Conservation (phyloP, 2,329 filamentous ascomycete genomes). For the Leptographium wingfieldii region DNA sequence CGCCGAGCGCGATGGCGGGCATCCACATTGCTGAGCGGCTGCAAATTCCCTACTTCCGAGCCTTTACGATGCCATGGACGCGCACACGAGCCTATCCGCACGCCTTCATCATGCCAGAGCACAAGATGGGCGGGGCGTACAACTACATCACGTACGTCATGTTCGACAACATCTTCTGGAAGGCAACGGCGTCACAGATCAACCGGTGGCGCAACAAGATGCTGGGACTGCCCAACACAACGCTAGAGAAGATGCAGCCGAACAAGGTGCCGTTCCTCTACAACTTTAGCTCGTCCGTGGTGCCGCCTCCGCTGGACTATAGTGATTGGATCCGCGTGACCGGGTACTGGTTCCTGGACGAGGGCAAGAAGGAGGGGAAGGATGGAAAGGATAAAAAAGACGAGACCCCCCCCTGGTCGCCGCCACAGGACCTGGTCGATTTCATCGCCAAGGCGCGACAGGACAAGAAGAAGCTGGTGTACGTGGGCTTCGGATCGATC, state of each 20-base stretch:
- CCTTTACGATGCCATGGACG: conserved; percentile 98
- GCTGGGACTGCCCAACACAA: conserved; percentile 68
- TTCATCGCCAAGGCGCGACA: conserved; percentile 76
- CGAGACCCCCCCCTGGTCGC: conserved; percentile 52
- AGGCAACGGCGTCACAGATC: conserved; percentile 77
- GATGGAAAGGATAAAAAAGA: background rate
- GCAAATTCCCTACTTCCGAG: conserved; percentile 87
- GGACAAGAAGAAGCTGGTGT: conserved; percentile 85
- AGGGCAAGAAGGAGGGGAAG: conserved; percentile 23
- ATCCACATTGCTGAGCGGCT: conserved; percentile 95
- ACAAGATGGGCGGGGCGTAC: conserved; percentile 90
- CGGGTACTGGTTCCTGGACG: conserved; percentile 95
- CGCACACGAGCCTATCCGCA: conserved; percentile 91
- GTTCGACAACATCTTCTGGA: conserved; percentile 97
- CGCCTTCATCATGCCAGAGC: conserved; percentile 83
- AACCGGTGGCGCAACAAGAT: conserved; percentile 83
- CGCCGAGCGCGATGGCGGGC: conserved; percentile 90
- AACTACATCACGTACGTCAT: conserved; percentile 93
- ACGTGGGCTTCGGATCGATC: conserved; percentile 94
- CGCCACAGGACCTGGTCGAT: conserved; percentile 46
- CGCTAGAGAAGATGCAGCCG: conserved; percentile 78
- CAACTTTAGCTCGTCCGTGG: conserved; percentile 89
- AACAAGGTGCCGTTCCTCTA: conserved; percentile 98
- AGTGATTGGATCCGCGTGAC: conserved; percentile 97
- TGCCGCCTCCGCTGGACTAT: conserved; percentile 88